Evolutionary conservation across 1,284 basidiomycete species (phyloP).

Genomic region (Rhodofomes roseus): DNA sequence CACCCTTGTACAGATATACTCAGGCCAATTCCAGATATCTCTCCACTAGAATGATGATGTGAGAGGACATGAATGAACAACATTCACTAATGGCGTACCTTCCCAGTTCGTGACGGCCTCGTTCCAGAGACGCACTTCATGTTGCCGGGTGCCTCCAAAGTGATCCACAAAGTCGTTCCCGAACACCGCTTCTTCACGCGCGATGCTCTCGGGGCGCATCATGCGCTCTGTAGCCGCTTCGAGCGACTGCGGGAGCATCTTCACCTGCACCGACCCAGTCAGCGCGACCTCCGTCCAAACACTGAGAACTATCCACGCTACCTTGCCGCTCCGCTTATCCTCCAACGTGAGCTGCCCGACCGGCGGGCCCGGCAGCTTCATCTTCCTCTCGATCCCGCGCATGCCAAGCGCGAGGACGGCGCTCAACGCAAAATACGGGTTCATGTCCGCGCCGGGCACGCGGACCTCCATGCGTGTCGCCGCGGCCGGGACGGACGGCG

Average conservation of each 20-base stretch:
- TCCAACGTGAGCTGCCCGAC: constrained; percentile 56
- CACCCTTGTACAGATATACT: constrained; percentile 4
- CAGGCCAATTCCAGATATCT: constrained; percentile 81
- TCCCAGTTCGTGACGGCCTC: constrained; percentile 94
- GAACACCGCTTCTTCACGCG: constrained; percentile 71
- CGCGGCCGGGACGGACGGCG: constrained; percentile 76
- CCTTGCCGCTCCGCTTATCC: constrained; percentile 55
- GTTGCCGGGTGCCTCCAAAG: constrained; percentile 87
- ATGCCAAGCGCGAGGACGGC: constrained; percentile 86
- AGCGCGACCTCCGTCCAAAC: neutral
- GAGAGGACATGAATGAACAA: neutral
- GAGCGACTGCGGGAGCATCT: constrained; percentile 74
- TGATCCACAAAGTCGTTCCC: constrained; percentile 92
- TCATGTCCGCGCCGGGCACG: constrained; percentile 96
- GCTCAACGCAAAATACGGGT: constrained; percentile 85
- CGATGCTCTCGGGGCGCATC: constrained; percentile 75
- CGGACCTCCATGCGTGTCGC: constrained; percentile 90
- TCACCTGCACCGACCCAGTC: constrained; percentile 38
- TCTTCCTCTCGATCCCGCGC: constrained; percentile 80
- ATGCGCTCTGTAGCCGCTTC: constrained; percentile 79
- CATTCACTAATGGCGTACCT: constrained; percentile 46
- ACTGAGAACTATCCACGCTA: constrained; percentile 13
- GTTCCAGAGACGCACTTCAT: constrained; percentile 85
- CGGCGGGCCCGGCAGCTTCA: constrained; percentile 69
- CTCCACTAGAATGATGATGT: constrained; percentile 51